Percentiles rank a stretch among this genome's conserved stretches.
These are phyloP conservation scores for Aspergillus calidoustus DNA, from an alignment of 2,329 filamentous ascomycete genomes.

Conservation along the genomic window DNA sequence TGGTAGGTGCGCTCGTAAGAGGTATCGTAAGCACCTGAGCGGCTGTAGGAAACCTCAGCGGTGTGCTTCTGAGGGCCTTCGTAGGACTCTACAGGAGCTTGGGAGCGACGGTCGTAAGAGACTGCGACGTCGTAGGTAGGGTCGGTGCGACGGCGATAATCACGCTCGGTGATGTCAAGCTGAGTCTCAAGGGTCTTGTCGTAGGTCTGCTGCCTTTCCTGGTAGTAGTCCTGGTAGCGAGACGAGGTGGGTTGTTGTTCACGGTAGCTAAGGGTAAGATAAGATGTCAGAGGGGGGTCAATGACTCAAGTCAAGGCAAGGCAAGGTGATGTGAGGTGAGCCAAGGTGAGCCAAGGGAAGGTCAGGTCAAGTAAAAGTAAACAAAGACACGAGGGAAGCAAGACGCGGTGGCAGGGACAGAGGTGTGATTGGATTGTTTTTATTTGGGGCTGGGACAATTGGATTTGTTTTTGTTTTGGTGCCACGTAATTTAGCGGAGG, in stretches of 20 bases:
- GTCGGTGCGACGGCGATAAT: slow-evolving; percentile 67
- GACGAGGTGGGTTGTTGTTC: slow-evolving; percentile 54
- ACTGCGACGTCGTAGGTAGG: slow-evolving; percentile 53
- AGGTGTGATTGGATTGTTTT: slow-evolving; percentile 23
- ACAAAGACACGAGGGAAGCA: slow-evolving; percentile 15
- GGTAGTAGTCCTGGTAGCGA: slow-evolving; percentile 49
- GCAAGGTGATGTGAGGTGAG: slow-evolving; percentile 26
- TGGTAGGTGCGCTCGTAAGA: slow-evolving; percentile 38
- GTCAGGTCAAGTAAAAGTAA: slow-evolving; percentile 13
- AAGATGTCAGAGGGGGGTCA: slow-evolving; percentile 27
- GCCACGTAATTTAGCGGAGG: slow-evolving; percentile 30
- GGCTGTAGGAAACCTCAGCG: slow-evolving; percentile 31
- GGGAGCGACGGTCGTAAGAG: slow-evolving; percentile 27
- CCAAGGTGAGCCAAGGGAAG: slow-evolving; percentile 22
- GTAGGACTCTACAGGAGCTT: slow-evolving; percentile 25
- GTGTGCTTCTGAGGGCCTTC: slow-evolving; percentile 25
- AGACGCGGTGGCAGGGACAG: slow-evolving; percentile 11
- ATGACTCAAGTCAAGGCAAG: slow-evolving; percentile 21
- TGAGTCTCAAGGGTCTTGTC: slow-evolving; percentile 52
- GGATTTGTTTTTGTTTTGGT: slow-evolving; percentile 30
- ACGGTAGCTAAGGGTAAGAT: slow-evolving; percentile 54
- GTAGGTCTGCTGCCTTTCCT: slow-evolving; percentile 47
- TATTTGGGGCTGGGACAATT: slow-evolving; percentile 23
- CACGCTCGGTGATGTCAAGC: slow-evolving; percentile 60
- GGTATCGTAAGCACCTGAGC: slow-evolving; percentile 26